Percentiles rank a stretch among this genome's conserved stretches.
Evolutionary conservation across 169 alveolate genomes (phyloP).

Genomic region (Neospora caninum): DNA sequence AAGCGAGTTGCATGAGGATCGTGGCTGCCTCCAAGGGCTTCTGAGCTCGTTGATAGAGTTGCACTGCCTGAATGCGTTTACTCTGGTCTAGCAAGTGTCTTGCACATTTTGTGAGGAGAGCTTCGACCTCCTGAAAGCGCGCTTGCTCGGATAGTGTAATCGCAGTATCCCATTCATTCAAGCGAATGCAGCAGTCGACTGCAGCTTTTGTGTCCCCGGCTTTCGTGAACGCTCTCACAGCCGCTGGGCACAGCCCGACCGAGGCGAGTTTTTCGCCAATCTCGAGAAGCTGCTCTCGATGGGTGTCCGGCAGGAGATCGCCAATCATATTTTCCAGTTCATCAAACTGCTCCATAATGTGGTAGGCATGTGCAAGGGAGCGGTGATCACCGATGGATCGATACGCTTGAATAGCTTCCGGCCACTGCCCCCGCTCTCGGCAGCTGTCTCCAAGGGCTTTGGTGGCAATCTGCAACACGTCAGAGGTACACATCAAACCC

Average conservation of each 20-base stretch:
- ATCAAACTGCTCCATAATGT: background rate
- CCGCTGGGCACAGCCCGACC: constrained; percentile 89
- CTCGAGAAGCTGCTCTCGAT: constrained; percentile 69
- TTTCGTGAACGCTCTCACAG: constrained; percentile 85
- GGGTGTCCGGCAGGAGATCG: background rate
- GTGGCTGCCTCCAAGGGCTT: background rate
- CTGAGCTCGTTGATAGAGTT: constrained; percentile 74
- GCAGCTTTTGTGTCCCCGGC: constrained; percentile 89
- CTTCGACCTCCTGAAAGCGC: constrained; percentile 88
- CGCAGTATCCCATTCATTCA: constrained; percentile 92
- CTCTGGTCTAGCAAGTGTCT: constrained; percentile 58
- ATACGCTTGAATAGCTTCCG: constrained; percentile 27
- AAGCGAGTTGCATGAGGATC: constrained; percentile 14
- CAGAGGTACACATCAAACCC: background rate
- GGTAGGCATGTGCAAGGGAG: background rate
- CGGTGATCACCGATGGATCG: background rate
- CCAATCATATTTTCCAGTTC: constrained; percentile 5
- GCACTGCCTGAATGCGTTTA: constrained; percentile 87
- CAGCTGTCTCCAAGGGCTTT: constrained; percentile 8
- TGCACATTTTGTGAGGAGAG: constrained; percentile 86
- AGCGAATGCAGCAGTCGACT: constrained; percentile 89
- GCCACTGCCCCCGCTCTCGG: constrained; percentile 14
- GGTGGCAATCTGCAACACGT: background rate
- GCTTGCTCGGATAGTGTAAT: constrained; percentile 90
- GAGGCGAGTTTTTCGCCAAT: constrained; percentile 86